Conservation (phyloP, 2,329 filamentous ascomycete genomes). For the Pseudogymnoascus sp. region DNA sequence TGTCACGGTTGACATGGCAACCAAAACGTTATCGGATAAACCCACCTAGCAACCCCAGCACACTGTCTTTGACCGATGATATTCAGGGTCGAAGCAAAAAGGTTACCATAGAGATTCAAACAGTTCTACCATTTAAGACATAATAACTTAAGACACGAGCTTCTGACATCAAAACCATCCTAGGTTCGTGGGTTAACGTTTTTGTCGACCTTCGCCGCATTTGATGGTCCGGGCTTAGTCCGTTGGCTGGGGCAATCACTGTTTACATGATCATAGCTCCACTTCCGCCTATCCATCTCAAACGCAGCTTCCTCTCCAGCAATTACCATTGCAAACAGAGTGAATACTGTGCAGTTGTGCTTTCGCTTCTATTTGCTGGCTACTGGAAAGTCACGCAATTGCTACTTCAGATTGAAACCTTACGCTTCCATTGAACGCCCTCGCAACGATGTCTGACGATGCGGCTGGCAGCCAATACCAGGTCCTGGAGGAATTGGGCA, state of each 20-base stretch:
- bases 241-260: constrained; percentile 6
- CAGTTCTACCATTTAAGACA: constrained; percentile 7
- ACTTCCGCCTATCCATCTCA: constrained; percentile 7
- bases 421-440: background rate
- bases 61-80: background rate
- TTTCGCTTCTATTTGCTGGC: background rate
- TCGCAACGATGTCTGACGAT: constrained; percentile 46
- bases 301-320: background rate
- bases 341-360: background rate
- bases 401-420: constrained; percentile 4
- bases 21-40: background rate
- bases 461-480: constrained; percentile 79
- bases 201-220: background rate
- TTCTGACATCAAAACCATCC: constrained; percentile 3
- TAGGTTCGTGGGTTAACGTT: background rate
- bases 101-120: constrained; percentile 4
- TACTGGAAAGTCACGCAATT: constrained; percentile 8
- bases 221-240: constrained; percentile 8
- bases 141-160: background rate
- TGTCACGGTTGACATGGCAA: constrained; percentile 3
- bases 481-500: constrained; percentile 91
- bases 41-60: constrained; percentile 4
- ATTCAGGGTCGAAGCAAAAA: background rate
- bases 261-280: constrained; percentile 7
- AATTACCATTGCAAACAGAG: constrained; percentile 5